Percentiles rank a stretch among this genome's conserved stretches.
Evolutionary conservation across 495 filamentous ascomycete species (phyloP).

Genomic region (Hyaloscypha hepaticicola): DNA sequence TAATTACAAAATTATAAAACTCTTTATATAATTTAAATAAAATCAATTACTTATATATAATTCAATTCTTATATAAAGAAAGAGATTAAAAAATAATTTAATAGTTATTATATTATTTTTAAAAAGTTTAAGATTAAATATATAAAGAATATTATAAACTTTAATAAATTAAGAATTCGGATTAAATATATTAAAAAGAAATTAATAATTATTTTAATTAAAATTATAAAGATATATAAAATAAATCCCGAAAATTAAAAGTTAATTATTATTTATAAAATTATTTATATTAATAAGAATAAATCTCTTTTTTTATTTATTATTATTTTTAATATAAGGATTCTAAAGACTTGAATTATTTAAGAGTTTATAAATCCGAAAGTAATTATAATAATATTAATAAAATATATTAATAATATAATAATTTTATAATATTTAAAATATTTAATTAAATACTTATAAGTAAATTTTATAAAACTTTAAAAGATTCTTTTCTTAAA

Average conservation of each 20-base stretch:
- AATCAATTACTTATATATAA: neutral
- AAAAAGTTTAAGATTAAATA: neutral
- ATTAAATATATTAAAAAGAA: neutral
- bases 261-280: neutral
- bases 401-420: neutral
- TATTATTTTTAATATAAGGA: neutral
- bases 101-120: neutral
- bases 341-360: neutral
- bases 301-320: neutral
- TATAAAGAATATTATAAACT: neutral
- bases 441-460: neutral
- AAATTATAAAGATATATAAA: neutral
- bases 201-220: neutral
- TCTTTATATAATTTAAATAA: neutral
- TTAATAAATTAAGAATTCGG: neutral
- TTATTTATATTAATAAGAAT: neutral
- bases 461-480: neutral
- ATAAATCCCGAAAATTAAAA: neutral
- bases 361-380: neutral
- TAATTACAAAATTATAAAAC: neutral
- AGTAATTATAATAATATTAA: neutral
- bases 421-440: neutral
- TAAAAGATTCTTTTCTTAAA: neutral
- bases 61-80: neutral
- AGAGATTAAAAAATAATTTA: neutral